Base-by-base conservation (phyloP, 1,284 basidiomycete genomes). In the Veloboletus limbatus region DNA sequence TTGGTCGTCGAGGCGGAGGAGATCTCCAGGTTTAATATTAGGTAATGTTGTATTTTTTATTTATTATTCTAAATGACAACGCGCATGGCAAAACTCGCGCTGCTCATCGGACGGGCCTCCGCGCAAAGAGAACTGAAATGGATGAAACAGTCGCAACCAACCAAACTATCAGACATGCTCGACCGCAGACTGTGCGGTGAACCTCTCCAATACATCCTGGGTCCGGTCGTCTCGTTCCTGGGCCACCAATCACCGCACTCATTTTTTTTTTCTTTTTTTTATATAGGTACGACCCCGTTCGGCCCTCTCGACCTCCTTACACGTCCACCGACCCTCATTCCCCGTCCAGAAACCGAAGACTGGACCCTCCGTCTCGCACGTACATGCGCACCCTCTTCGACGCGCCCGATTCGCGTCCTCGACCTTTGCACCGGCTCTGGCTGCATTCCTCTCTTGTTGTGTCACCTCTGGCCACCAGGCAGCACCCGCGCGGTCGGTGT, bases 341-440 rank as follows among this genome's bases (percentile, higher is more conserved):
- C 94, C 3, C 85, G 93, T 7, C 88, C 92, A 33, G 93, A 97
- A 67, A 97, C 94, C 1, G 93, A 96, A 56, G 69, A 92, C 62
- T 88, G 87, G 88, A 70, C 79, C 2, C 60, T 81, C 14, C 75
- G 74, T 48, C 74, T 90, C 34, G 72, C 82, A 21, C 66, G 73
- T 8, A 59, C 59, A 10, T 56, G 78, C 47, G 47, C 62, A 6
- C 74, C n/a, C n/a, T n/a, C n/a, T n/a, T n/a, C 75, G 4, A 59
- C 67, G 17, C 66, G 57, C 24, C 74, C 76, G n/a, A 52, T 77
- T 24, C 72, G 69, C 33, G 65, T 94, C 18, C 75, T 96, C 22
- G 94, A 97, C 69, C 78, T 97, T 33, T 93, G 93, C 60, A 94
- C 92, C 2, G 94, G 94, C 25, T 81, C 89, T 1, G 93, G 88